Conservation (phyloP, 1,139 yeast species). For the Candida gigantensis region DNA sequence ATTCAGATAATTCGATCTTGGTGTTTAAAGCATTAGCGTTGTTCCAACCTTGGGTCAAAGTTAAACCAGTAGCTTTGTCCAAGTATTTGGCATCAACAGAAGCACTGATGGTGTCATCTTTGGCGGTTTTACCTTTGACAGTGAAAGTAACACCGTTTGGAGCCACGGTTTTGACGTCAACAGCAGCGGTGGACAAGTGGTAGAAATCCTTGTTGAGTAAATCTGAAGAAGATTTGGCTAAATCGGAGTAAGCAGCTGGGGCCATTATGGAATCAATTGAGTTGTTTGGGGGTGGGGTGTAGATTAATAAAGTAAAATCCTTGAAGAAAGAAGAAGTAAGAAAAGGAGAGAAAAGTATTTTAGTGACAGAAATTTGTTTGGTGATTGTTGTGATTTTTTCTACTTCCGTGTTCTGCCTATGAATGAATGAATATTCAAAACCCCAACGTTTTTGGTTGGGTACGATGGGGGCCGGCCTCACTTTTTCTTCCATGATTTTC, state of each 20-base stretch:
- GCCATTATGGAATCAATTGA: constrained; percentile 29
- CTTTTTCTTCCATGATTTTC: too few species aligned
- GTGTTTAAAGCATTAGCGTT: constrained; percentile 90
- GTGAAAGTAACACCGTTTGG: constrained; percentile 97
- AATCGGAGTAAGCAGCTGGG: constrained; percentile 84
- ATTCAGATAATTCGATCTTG: constrained; percentile 89
- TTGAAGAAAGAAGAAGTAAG: constrained; percentile 1
- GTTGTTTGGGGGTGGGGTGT: not conserved
- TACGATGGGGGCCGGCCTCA: too few species aligned
- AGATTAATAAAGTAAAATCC: not conserved
- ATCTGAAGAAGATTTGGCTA: constrained; percentile 88
- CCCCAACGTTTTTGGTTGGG: too few species aligned
- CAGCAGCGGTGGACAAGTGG: constrained; percentile 84
- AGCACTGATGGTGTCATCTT: constrained; percentile 83
- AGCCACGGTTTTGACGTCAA: constrained; percentile 89
- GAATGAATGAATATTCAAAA: too few species aligned
- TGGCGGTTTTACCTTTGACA: constrained; percentile 88
- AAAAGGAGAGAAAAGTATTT: constrained; percentile 9
- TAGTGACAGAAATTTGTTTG: constrained; percentile 3
- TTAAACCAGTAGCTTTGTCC: constrained; percentile 91
- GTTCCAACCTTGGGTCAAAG: constrained; percentile 97
- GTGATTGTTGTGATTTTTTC: too few species aligned
- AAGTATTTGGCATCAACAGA: constrained; percentile 89
- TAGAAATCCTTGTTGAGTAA: constrained; percentile 89
- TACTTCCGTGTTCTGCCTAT: too few species aligned